A percentile compares a stretch with the other conserved stretches of the same genome.
Conservation (phyloP, 306 rosid species). For the Rosa multiflora region DNA sequence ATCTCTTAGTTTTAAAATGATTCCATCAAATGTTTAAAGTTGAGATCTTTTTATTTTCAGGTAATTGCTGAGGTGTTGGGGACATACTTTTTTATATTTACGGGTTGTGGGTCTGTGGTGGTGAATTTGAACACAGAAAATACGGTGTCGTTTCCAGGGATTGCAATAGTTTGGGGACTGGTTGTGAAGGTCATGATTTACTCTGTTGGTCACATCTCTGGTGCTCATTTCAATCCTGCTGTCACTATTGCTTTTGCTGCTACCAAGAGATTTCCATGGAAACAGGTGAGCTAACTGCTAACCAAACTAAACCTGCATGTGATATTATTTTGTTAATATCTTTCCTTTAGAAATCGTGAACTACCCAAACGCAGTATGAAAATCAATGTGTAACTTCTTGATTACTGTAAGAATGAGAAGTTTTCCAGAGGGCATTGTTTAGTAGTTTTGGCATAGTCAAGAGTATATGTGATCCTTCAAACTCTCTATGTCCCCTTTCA, state of each 20-base stretch:
- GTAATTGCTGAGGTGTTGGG: slow-evolving; percentile 76
- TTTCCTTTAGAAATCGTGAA: not conserved
- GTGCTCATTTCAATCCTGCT: slow-evolving; percentile 91
- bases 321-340: not conserved
- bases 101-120: slow-evolving; percentile 65
- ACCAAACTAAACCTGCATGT: slow-evolving; percentile 1
- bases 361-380: not conserved
- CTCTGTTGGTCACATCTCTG: slow-evolving; percentile 84
- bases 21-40: not conserved
- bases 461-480: too few relatives aligned
- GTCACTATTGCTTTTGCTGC: slow-evolving; percentile 67
- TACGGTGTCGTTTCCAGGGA: slow-evolving; percentile 60
- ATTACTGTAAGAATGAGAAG: too few relatives aligned
- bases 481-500: too few relatives aligned
- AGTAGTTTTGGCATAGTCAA: too few relatives aligned
- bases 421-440: too few relatives aligned
- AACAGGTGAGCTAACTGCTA: not conserved
- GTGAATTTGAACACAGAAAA: slow-evolving; percentile 45
- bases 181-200: slow-evolving; percentile 62
- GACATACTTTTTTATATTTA: slow-evolving; percentile 76
- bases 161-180: slow-evolving; percentile 71
- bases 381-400: too few relatives aligned
- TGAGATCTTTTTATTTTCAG: slow-evolving; percentile 31
- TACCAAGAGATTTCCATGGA: too few relatives aligned
- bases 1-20: not conserved